Evolutionary conservation across 768 basidiomycete species (phyloP).

Genomic region (Podaxis sp.): DNA sequence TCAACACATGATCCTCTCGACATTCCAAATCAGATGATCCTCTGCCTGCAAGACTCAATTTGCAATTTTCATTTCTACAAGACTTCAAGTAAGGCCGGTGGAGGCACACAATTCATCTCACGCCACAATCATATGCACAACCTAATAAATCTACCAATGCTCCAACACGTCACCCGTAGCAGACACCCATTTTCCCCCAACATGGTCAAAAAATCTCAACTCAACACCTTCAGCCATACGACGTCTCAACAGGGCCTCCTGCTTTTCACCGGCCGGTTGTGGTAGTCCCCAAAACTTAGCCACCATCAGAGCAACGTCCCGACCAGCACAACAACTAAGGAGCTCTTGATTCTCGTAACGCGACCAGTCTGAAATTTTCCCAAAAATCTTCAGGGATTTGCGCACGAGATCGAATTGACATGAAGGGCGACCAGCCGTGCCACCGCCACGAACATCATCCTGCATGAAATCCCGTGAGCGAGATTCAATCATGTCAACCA

Average conservation of each 20-base stretch:
- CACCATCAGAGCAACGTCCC: neutral
- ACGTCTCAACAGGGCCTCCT: neutral
- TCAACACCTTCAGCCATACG: neutral
- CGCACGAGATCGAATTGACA: too few relatives aligned
- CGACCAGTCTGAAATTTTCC: neutral
- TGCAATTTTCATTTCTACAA: too few relatives aligned
- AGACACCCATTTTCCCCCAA: neutral
- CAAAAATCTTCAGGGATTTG: neutral
- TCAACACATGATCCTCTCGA: neutral
- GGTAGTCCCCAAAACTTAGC: too few relatives aligned
- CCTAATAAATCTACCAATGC: too few relatives aligned
- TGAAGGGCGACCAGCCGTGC: neutral
- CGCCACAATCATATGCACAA: too few relatives aligned
- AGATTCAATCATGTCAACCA: neutral
- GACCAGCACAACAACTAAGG: neutral
- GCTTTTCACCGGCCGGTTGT: neutral
- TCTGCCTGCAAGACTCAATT: too few relatives aligned
- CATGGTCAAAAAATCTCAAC: neutral
- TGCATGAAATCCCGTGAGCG: neutral
- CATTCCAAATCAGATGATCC: neutral
- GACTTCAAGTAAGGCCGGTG: too few relatives aligned
- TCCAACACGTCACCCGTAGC: too few relatives aligned
- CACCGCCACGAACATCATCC: neutral
- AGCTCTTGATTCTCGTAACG: neutral
- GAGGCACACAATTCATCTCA: too few relatives aligned